Conservation (phyloP, 768 basidiomycete species). For the Lentinula detonsa region DNA sequence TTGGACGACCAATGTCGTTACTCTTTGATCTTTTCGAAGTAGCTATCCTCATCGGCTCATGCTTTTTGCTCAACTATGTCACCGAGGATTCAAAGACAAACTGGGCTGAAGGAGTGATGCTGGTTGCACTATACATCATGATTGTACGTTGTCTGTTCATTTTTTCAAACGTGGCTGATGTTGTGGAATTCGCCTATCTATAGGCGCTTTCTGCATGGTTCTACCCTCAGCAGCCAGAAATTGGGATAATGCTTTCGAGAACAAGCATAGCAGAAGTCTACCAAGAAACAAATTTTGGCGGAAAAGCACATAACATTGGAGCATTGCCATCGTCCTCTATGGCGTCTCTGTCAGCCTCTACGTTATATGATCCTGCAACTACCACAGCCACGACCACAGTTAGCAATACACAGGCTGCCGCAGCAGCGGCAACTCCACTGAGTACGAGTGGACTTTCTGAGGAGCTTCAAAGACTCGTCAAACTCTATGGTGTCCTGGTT, state of each 20-base stretch:
- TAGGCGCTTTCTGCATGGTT: constrained; percentile 26
- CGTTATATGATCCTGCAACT: not conserved
- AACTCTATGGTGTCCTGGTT: not conserved
- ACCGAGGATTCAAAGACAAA: constrained; percentile 45
- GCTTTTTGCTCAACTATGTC: constrained; percentile 46
- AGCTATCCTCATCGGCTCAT: constrained; percentile 33
- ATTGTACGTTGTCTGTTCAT: constrained; percentile 26
- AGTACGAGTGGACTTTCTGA: not conserved
- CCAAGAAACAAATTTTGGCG: not conserved
- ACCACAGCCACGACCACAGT: not conserved
- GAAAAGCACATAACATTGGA: not conserved
- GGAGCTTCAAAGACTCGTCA: constrained; percentile 1
- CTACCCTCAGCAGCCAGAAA: constrained; percentile 28
- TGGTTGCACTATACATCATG: constrained; percentile 32
- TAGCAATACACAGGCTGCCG: not conserved
- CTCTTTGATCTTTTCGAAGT: constrained; percentile 43
- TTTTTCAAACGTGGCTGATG: not conserved
- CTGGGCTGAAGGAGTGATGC: constrained; percentile 34
- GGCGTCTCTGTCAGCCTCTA: not conserved
- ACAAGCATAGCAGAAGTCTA: constrained; percentile 1
- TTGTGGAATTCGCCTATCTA: not conserved
- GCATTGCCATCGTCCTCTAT: not conserved
- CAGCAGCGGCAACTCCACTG: not conserved
- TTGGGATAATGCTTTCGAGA: constrained; percentile 18
- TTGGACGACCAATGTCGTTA: constrained; percentile 31